These are phyloP conservation scores for Suillus subluteus DNA, from an alignment of 768 basidiomycete genomes.

Conservation along the genomic window DNA sequence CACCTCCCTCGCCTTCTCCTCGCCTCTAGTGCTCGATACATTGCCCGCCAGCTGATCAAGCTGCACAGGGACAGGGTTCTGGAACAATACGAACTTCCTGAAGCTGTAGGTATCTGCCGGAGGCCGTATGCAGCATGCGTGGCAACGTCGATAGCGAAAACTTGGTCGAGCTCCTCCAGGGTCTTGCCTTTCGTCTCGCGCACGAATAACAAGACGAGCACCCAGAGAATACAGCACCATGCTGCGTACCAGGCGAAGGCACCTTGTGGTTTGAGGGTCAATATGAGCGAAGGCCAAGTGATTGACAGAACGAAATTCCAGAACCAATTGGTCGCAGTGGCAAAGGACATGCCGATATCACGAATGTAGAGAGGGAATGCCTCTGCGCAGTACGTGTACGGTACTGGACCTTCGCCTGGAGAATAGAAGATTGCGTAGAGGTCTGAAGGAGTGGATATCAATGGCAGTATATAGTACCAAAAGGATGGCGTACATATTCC, in stretches of 20 bases:
- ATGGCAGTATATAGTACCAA: not conserved
- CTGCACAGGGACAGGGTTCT: slow-evolving; percentile 28
- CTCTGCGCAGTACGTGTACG: slow-evolving; percentile 90
- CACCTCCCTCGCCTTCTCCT: slow-evolving; percentile 15
- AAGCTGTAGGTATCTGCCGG: slow-evolving; percentile 53
- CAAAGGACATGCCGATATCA: slow-evolving; percentile 66
- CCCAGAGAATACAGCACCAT: slow-evolving; percentile 57
- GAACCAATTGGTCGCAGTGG: slow-evolving; percentile 65
- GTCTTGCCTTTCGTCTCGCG: slow-evolving; percentile 74
- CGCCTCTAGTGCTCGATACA: slow-evolving; percentile 12
- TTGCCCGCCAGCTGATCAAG: slow-evolving; percentile 46
- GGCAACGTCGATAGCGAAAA: slow-evolving; percentile 58
- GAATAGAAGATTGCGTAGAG: slow-evolving; percentile 72
- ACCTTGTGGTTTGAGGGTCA: slow-evolving; percentile 67
- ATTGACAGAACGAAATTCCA: slow-evolving; percentile 66
- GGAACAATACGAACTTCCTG: slow-evolving; percentile 50
- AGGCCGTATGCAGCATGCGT: slow-evolving; percentile 63
- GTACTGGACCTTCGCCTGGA: slow-evolving; percentile 88
- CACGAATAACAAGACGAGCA: slow-evolving; percentile 63
- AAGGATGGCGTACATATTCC: slow-evolving; percentile 44
- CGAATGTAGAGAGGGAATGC: slow-evolving; percentile 78
- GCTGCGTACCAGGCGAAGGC: slow-evolving; percentile 77
- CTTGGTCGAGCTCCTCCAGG: slow-evolving; percentile 57
- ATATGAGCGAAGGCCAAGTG: slow-evolving; percentile 70
- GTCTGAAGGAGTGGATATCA: slow-evolving; percentile 30